Base-by-base conservation (phyloP, 2,329 filamentous ascomycete species). In the Cytospora paraplurivora region DNA sequence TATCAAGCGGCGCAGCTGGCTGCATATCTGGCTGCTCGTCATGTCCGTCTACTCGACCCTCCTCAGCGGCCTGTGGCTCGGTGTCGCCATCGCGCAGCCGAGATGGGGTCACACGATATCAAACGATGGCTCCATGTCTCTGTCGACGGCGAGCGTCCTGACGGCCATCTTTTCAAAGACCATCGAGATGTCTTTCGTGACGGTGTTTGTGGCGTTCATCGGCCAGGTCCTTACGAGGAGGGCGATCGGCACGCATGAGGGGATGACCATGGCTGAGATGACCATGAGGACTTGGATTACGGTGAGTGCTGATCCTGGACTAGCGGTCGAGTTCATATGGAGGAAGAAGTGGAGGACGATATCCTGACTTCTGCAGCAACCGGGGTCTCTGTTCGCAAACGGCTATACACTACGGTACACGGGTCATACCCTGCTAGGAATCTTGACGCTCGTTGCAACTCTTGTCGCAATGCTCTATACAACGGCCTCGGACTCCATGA, bases 181-280 rank as follows among this genome's bases (percentile, higher is more conserved):
- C 0, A 91, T 93, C 55, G 91, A 94, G 74, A 72, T 93, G 67
- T 87, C 88, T 0, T 94, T 93, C 70, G 89, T 92, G 4, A 92
- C 90, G 0, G 87, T 91, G 0, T 90, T 92, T 65, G 88, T 93
- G 1, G 84, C 88, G 0, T 90, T 90, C 61, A 72, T 93, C 0
- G 91, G 91, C 0, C 91, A 95, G 72, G 83, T 90, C 0, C 76
- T 94, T 17, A 92, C 85, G n/a, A 81, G 89, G 21, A 79, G 88
- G 61, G 88, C 90, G 0, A 83, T 91, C 62, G 81, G 82, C 32
- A 83, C 81, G 60, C 78, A 81, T 10, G 83, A 47, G 44, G 44
- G 44, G 44, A 47, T 47, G 44, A 47, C 44, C 7, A 47, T 47
- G 17, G 88, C 91, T 0, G 90, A 94, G 71, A 85, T 93, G 78